Percentiles rank a stretch among this genome's conserved stretches.
phyloP scores from a whole-genome alignment of 2,329 filamentous ascomycete species.

The Ceratocystis smalleyi region DNA sequence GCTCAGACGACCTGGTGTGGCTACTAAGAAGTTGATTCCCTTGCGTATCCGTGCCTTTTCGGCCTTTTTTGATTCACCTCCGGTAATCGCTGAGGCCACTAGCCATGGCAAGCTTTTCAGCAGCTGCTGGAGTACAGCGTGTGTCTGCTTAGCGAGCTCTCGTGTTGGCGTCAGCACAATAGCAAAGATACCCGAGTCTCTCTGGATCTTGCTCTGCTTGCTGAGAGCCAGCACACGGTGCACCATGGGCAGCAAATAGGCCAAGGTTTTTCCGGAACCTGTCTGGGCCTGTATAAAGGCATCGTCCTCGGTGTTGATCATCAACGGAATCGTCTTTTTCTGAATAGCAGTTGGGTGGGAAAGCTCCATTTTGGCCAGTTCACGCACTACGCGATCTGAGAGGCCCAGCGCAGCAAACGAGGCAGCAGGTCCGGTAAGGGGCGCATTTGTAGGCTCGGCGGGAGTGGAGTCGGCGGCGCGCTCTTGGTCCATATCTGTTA shows the following conservation, averaged over 20 bases:
- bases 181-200: conserved; percentile 81
- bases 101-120: conserved; percentile 87
- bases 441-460: conserved; percentile 74
- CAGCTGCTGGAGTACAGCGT: conserved; percentile 68
- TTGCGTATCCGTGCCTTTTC: conserved; percentile 91
- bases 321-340: conserved; percentile 67
- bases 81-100: conserved; percentile 69
- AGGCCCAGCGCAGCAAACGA: conserved; percentile 79
- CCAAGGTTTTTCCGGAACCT: conserved; percentile 89
- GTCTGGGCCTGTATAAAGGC: conserved; percentile 96
- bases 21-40: conserved; percentile 87
- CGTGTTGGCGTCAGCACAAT: conserved; percentile 88
- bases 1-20: conserved; percentile 76
- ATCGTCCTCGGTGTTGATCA: conserved; percentile 68
- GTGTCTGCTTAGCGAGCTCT: conserved; percentile 88
- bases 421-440: conserved; percentile 64
- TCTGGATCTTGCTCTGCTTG: conserved; percentile 47
- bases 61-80: conserved; percentile 54
- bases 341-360: conserved; percentile 91
- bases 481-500: conserved; percentile 42
- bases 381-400: conserved; percentile 62
- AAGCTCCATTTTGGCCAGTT: conserved; percentile 74
- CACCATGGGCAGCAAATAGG: conserved; percentile 86
- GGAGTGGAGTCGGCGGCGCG: conserved; percentile 35
- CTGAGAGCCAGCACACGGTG: conserved; percentile 72